phyloP scores from a whole-genome alignment of 2,329 filamentous ascomycete species.

The Arachnomyces sp. region DNA sequence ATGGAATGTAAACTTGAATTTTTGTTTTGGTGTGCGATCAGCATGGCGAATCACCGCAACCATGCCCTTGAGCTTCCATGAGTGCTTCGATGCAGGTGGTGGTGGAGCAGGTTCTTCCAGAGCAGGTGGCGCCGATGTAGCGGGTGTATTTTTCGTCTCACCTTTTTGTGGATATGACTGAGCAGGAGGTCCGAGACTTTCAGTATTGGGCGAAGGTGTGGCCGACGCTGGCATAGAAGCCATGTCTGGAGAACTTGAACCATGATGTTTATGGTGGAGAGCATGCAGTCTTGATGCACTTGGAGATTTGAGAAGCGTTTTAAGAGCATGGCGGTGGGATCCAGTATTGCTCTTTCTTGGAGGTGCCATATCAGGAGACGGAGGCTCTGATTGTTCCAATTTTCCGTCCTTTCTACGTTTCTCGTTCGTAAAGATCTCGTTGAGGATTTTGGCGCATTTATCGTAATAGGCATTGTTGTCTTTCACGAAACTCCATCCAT shows the following conservation, averaged over 20 bases:
- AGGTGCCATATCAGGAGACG: slow-evolving; percentile 25
- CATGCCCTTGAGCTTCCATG: slow-evolving; percentile 97
- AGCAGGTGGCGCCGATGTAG: slow-evolving; percentile 12
- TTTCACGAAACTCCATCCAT: slow-evolving; percentile 99
- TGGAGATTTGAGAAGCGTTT: slow-evolving; percentile 57
- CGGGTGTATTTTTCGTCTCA: too few species aligned
- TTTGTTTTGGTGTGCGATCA: slow-evolving; percentile 95
- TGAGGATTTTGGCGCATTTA: slow-evolving; percentile 76
- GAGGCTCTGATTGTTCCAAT: slow-evolving; percentile 26
- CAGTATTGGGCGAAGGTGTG: slow-evolving; percentile 39
- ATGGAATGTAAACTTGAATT: slow-evolving; percentile 99
- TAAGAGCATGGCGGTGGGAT: slow-evolving; percentile 45
- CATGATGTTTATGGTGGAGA: slow-evolving; percentile 34
- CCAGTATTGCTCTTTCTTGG: slow-evolving; percentile 32
- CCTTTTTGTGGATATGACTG: slow-evolving; percentile 3
- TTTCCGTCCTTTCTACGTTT: slow-evolving; percentile 40
- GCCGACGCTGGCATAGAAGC: slow-evolving; percentile 6
- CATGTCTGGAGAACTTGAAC: slow-evolving; percentile 40
- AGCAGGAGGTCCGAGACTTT: slow-evolving; percentile 6
- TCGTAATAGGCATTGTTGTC: slow-evolving; percentile 99
- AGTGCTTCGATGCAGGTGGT: slow-evolving; percentile 70
- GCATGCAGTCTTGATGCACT: slow-evolving; percentile 55
- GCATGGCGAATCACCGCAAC: slow-evolving; percentile 95
- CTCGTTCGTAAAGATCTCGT: slow-evolving; percentile 80
- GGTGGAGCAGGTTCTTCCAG: slow-evolving; percentile 34